These are phyloP conservation scores for Rosa chinensis DNA, from an alignment of 306 rosid species.

Conservation along the genomic window DNA sequence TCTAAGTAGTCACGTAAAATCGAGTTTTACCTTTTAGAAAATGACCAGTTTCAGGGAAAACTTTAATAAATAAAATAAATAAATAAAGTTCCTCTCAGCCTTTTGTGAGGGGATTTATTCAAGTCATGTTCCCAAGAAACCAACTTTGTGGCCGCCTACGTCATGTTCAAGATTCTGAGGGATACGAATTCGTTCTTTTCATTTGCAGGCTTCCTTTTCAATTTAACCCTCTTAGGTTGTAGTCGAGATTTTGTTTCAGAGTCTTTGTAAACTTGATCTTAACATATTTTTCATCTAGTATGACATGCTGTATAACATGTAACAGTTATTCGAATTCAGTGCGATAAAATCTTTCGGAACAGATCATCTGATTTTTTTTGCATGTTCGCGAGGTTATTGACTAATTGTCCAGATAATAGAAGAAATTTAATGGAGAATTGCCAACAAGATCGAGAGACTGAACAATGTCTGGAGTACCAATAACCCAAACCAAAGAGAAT, in stretches of 20 bases:
- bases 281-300: not conserved
- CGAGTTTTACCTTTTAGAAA: not conserved
- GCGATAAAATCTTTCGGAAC: not conserved
- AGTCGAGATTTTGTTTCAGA: not conserved
- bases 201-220: not conserved
- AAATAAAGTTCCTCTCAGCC: not conserved
- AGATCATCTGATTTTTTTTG: not conserved
- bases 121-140: not conserved
- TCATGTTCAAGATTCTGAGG: not conserved
- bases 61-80: too few relatives aligned
- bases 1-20: not conserved
- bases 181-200: not conserved
- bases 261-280: not conserved
- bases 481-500: not conserved
- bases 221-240: not conserved
- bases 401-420: not conserved
- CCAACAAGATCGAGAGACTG: not conserved
- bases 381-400: not conserved
- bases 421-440: not conserved
- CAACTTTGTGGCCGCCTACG: not conserved
- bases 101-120: not conserved
- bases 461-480: not conserved
- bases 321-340: not conserved
- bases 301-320: not conserved
- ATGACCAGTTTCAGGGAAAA: not conserved